phyloP scores from a whole-genome alignment of 768 basidiomycete genomes.

The Xerocomellus amylosporus region DNA sequence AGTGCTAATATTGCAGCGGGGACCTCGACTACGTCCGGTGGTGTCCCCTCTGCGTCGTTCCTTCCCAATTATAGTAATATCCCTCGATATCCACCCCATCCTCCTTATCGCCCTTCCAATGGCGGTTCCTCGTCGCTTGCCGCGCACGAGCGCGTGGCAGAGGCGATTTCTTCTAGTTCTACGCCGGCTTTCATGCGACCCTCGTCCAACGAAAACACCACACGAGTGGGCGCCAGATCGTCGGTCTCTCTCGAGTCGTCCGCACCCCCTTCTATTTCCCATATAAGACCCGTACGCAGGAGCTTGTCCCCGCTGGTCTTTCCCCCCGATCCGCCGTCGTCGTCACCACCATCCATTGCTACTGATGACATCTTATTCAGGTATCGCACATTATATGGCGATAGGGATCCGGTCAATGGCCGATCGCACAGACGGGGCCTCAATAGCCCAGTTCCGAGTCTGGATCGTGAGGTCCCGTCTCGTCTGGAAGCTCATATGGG shows the following conservation, averaged over 20 bases:
- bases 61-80: slow-evolving; percentile 22
- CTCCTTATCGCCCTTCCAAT: slow-evolving; percentile 24
- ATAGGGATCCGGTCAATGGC: neutral
- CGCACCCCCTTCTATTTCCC: slow-evolving; percentile 4
- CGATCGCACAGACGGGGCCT: slow-evolving; percentile 7
- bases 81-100: slow-evolving; percentile 20
- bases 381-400: slow-evolving; percentile 5
- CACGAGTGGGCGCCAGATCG: slow-evolving; percentile 11
- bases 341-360: slow-evolving; percentile 9
- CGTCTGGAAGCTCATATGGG: slow-evolving; percentile 4
- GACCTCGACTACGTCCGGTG: slow-evolving; percentile 12
- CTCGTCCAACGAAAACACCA: slow-evolving; percentile 8
- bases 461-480: slow-evolving; percentile 2
- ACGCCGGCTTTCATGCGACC: slow-evolving; percentile 21
- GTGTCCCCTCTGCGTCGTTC: slow-evolving; percentile 19
- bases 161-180: slow-evolving; percentile 2
- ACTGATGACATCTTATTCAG: slow-evolving; percentile 18
- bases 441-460: slow-evolving; percentile 4
- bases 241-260: slow-evolving; percentile 10
- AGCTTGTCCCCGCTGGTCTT: slow-evolving; percentile 28
- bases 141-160: slow-evolving; percentile 17
- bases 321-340: slow-evolving; percentile 15
- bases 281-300: slow-evolving; percentile 16
- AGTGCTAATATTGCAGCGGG: slow-evolving; percentile 1
- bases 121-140: slow-evolving; percentile 13